Percentiles rank a stretch among this genome's conserved stretches.
Evolutionary conservation across 257 asterid genomes (phyloP).

Genomic region (Nicotiana noctiflora): DNA sequence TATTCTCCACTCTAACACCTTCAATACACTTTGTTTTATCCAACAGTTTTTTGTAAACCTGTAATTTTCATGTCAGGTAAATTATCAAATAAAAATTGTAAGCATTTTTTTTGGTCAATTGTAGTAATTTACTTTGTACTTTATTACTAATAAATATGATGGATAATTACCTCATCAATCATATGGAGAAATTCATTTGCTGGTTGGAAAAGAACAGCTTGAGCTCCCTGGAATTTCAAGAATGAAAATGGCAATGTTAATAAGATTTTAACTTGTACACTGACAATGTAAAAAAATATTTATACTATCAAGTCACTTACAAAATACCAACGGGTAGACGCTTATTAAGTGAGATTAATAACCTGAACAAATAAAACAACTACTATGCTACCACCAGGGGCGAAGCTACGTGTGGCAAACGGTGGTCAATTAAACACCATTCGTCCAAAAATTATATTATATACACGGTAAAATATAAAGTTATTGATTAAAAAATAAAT

Average conservation of each 20-base stretch:
- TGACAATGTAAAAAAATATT: no score
- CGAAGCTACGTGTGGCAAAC: no score
- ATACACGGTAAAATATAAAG: no score
- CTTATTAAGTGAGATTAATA: neutral
- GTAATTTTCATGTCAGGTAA: neutral
- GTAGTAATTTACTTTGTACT: no score
- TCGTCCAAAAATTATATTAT: no score
- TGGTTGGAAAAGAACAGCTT: slow-evolving; percentile 62
- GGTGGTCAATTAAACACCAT: no score
- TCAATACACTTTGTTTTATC: slow-evolving; percentile 60
- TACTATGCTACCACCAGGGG: no score
- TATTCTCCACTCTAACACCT: slow-evolving; percentile 77
- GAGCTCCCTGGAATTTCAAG: slow-evolving; percentile 31
- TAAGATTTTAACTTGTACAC: neutral
- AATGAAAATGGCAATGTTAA: neutral
- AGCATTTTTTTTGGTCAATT: neutral
- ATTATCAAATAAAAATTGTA: neutral
- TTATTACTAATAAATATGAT: no score
- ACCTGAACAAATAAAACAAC: no score
- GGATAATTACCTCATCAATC: slow-evolving; percentile 51
- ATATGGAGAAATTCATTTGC: slow-evolving; percentile 78
- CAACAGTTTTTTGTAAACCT: slow-evolving; percentile 61
- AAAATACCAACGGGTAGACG: no score
- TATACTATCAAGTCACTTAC: no score
- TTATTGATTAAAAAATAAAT: no score